Evolutionary conservation across 768 basidiomycete genomes (phyloP).

Genomic region (Kwoniella europaea): DNA sequence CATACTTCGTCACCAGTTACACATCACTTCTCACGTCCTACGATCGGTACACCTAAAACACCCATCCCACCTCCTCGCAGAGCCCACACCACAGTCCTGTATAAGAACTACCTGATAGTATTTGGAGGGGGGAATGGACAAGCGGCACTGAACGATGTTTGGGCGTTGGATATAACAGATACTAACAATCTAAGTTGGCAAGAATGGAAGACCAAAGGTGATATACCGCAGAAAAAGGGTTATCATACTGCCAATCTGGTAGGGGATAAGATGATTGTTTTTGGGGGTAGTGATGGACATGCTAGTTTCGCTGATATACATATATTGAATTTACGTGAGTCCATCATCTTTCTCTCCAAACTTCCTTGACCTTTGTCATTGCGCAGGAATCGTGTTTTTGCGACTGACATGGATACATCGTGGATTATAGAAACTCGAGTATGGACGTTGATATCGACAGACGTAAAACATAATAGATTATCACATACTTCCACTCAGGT

Average conservation of each 20-base stretch:
- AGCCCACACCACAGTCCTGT: slow-evolving; percentile 82
- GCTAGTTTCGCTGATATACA: slow-evolving; percentile 88
- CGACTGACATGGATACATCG: background rate
- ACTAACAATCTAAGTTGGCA: slow-evolving; percentile 66
- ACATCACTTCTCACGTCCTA: slow-evolving; percentile 55
- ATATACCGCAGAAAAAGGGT: slow-evolving; percentile 62
- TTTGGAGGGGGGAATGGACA: slow-evolving; percentile 95
- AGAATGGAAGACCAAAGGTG: slow-evolving; percentile 65
- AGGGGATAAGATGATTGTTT: slow-evolving; percentile 80
- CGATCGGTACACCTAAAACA: slow-evolving; percentile 37
- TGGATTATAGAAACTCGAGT: slow-evolving; percentile 49
- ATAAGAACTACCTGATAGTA: slow-evolving; percentile 74
- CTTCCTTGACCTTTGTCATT: background rate
- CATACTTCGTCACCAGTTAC: slow-evolving; percentile 32
- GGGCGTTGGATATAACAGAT: slow-evolving; percentile 75
- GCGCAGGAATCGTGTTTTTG: background rate
- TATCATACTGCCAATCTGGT: slow-evolving; percentile 91
- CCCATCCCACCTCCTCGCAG: slow-evolving; percentile 69
- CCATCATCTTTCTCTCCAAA: background rate
- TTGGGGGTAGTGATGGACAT: slow-evolving; percentile 89
- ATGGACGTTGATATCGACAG: slow-evolving; percentile 57
- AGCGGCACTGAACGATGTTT: slow-evolving; percentile 86
- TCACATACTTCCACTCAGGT: slow-evolving; percentile 86
- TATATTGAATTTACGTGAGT: slow-evolving; percentile 80
- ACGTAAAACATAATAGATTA: slow-evolving; percentile 66